Conservation (phyloP, 23 red algal genomes). For the Gracilaria gracilis region DNA sequence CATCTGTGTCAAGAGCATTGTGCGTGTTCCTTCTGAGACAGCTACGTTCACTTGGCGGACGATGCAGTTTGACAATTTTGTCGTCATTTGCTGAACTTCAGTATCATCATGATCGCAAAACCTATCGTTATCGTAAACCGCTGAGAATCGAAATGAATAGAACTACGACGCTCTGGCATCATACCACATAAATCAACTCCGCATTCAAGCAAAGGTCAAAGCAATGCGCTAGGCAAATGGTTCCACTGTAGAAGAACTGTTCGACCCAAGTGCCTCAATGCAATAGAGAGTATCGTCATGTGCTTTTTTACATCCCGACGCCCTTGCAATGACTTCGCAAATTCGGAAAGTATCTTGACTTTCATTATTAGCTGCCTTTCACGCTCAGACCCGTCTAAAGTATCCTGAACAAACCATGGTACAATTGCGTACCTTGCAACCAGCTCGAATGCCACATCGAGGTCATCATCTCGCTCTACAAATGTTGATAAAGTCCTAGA, state of each 20-base stretch:
- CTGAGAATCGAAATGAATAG: slow-evolving; percentile 3
- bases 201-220: background rate
- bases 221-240: background rate
- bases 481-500: slow-evolving; percentile 1
- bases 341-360: background rate
- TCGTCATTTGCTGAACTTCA: background rate
- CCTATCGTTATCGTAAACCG: background rate
- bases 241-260: background rate
- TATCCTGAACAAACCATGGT: slow-evolving; percentile 17
- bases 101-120: background rate
- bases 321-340: background rate
- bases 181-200: background rate
- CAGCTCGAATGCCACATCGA: slow-evolving; percentile 8
- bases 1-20: background rate
- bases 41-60: background rate
- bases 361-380: background rate
- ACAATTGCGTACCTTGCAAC: slow-evolving; percentile 10
- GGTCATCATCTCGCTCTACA: background rate
- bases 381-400: background rate
- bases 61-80: slow-evolving; percentile 11
- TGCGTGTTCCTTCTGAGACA: background rate
- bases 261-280: background rate
- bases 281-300: background rate
- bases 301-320: background rate
- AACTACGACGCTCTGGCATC: background rate